Evolutionary conservation across 1,139 yeast species (phyloP).

Genomic region (Debaryomyces coudertii): DNA sequence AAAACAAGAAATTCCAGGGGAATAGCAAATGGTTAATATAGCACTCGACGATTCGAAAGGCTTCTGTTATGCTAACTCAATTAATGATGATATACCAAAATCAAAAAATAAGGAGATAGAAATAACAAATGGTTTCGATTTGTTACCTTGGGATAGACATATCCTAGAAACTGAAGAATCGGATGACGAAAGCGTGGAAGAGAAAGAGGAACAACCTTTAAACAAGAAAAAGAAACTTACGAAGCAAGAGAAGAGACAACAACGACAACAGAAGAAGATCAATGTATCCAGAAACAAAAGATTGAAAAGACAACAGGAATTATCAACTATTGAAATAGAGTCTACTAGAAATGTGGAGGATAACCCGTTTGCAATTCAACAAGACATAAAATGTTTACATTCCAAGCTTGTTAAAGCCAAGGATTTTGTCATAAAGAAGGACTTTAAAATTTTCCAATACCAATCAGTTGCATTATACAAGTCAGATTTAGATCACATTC

Average conservation of each 20-base stretch:
- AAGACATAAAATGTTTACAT: constrained; percentile 27
- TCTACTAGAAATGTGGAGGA: not conserved
- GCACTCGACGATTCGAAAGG: constrained; percentile 28
- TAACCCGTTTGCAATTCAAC: constrained; percentile 27
- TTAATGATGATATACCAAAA: constrained; percentile 3
- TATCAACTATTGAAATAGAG: constrained; percentile 3
- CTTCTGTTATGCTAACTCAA: constrained; percentile 19
- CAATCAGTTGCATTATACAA: constrained; percentile 44
- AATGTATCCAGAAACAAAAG: constrained; percentile 27
- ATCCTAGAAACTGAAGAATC: constrained; percentile 16
- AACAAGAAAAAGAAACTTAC: constrained; percentile 23
- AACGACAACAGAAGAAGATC: constrained; percentile 34
- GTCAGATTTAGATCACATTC: constrained; percentile 39
- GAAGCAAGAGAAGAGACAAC: constrained; percentile 34
- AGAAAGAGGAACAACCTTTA: constrained; percentile 10
- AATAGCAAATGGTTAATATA: constrained; percentile 9
- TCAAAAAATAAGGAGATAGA: not conserved
- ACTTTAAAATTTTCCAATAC: constrained; percentile 39
- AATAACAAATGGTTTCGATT: constrained; percentile 33
- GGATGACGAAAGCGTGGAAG: constrained; percentile 13
- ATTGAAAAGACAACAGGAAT: constrained; percentile 22
- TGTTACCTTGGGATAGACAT: constrained; percentile 30
- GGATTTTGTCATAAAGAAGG: constrained; percentile 16
- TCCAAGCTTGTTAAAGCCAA: constrained; percentile 19
- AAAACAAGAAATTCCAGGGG: not conserved